Conservation (phyloP, 768 basidiomycete genomes). For the Daedaleopsis sinensis region DNA sequence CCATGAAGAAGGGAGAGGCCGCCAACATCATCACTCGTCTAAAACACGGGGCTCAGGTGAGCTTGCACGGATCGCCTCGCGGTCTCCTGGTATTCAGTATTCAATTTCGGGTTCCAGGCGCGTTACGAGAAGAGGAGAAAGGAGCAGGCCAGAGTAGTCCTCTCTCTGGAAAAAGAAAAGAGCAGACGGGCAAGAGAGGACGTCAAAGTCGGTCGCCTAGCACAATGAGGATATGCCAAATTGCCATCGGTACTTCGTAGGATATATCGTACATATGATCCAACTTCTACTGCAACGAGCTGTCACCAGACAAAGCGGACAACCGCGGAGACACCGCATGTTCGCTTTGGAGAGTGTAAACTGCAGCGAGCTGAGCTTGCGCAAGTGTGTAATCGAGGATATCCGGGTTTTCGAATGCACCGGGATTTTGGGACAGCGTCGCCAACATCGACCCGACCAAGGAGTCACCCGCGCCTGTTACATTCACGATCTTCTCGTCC, state of each 20-base stretch:
- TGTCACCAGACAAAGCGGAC: constrained; percentile 14
- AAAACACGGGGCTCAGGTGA: constrained; percentile 75
- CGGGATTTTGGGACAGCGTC: constrained; percentile 46
- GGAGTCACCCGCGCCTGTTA: constrained; percentile 93
- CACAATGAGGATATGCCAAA: constrained; percentile 23
- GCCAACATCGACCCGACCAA: constrained; percentile 86
- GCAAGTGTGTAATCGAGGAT: constrained; percentile 49
- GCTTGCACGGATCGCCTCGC: constrained; percentile 6
- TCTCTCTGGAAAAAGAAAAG: constrained; percentile 49
- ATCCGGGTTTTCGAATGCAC: constrained; percentile 48
- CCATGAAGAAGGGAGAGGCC: constrained; percentile 77
- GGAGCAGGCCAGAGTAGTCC: constrained; percentile 38
- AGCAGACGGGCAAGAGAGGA: constrained; percentile 51
- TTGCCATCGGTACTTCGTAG: background rate
- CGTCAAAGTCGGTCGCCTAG: constrained; percentile 63
- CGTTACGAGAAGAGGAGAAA: constrained; percentile 59
- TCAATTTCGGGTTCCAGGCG: constrained; percentile 37
- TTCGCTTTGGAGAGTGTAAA: constrained; percentile 28
- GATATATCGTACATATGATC: constrained; percentile 4
- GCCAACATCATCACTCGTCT: constrained; percentile 77
- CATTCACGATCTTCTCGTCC: constrained; percentile 52
- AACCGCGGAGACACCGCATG: constrained; percentile 30
- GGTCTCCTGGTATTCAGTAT: constrained; percentile 1
- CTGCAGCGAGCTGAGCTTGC: constrained; percentile 52
- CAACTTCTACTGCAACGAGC: background rate